Base-by-base conservation (phyloP, 1,284 basidiomycete species). In the Tilletia caries region DNA sequence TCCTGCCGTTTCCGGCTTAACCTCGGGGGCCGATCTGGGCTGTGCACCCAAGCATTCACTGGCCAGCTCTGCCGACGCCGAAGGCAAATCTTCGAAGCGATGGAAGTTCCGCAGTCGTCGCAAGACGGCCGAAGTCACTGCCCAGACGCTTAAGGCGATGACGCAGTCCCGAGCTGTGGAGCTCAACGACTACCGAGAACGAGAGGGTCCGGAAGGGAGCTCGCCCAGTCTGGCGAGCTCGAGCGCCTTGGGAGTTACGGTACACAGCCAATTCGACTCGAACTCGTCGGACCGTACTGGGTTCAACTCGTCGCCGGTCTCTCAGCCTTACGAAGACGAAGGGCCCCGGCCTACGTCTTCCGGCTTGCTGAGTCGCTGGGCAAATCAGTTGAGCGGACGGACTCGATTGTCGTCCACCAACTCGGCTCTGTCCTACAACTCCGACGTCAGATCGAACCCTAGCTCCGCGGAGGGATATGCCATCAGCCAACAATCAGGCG, bases 51-150 rank as follows among this genome's bases (percentile, higher is more conserved):
- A 54, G 25, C 52, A 54, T 29, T 23, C 52, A 5, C 52, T 54
- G n/a, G 52, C 52, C 12, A 54, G 52, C 52, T 54, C 52, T 4
- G 52, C 52, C n/a, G 23, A 27, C 6, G 52, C 13, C 13, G 52
- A 54, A 1, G 52, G 52, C 23, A 54, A 54, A 29, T 29, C 52
- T 29, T 54, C 52, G 6, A 54, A 54, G 27, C 52, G 52, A 23
- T 54, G 52, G 52, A 54, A 54, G 25, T 54, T 54, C 52, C 23
- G 52, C 25, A 29, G 23, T 54, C 52, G 52, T 13, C 52, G 52
- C 25, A 54, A 54, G 52, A 54, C 52, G n/a, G 52, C 52, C 3
- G 52, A 54, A 54, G 52, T 54, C n/a, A 54, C 23, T 54, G 52
- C 52, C 4, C 52, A 54, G 52, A 54, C 52, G 25, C 27, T 54